Base-by-base conservation (phyloP, 2,329 filamentous ascomycete species). In the Cercospora zeina region DNA sequence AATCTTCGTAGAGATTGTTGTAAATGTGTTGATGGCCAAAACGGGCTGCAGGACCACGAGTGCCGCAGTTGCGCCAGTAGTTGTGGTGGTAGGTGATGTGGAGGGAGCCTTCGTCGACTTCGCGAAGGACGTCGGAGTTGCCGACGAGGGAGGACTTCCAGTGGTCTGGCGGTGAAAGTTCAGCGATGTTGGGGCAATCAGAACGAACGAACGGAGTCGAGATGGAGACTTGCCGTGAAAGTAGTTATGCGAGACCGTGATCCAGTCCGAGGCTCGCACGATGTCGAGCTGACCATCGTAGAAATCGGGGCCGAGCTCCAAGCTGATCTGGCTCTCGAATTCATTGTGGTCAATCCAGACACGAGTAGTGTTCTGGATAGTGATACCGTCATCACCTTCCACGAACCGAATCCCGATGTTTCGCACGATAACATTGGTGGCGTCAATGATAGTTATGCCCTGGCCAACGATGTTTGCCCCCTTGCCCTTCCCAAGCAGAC, bases 11-110 rank as follows among this genome's bases (percentile, higher is more conserved):
- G 10, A 79, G 71, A 68, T 82, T 82, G 72, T 77, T 83, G 70
- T 80, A 83, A 56, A 83, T 64, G 60, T 83, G 80, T 61, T 79
- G 79, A 57, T 78, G 77, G 1, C 80, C 80, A 67, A 82, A 83
- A 2, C 80, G 78, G 2, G 79, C 78, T 2, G 81, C 79, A 1
- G 80, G 80, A 0, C 79, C 79, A 7, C 80, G 76, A 0, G 80
- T 82, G 49, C 79, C 79, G 60, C 73, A 70, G 63, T 80, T 78
- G 21, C 70, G 67, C 79, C 78, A 82, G 70, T 79, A 73, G 72
- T 83, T 83, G 69, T 83, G 79, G 67, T 82, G 80, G 64, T 81
- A 82, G 0, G 78, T 81, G 59, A 83, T 68, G 68, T 80, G 80
- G 6, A 82, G 74, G 55, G 79, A 73, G 5, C 79, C 79, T 2